Conservation (phyloP, 352 stramenopile genomes). For the Globisporangium emineosum region DNA sequence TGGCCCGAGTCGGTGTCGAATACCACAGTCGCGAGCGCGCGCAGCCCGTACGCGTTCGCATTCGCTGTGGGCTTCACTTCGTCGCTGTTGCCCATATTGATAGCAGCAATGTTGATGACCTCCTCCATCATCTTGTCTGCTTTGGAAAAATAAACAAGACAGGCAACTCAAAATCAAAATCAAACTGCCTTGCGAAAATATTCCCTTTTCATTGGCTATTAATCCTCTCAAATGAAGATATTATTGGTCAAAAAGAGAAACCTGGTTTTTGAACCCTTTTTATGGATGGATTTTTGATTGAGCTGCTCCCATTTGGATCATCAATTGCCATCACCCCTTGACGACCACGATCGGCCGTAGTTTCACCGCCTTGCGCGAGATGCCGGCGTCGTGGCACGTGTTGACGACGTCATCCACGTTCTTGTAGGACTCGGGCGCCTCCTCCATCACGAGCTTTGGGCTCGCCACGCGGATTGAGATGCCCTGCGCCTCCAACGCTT, state of each 20-base stretch:
- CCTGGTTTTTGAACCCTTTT: background rate
- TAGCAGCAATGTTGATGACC: background rate
- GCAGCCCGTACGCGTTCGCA: conserved; percentile 36
- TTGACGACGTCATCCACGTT: background rate
- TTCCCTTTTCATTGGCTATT: background rate
- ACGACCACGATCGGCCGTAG: background rate
- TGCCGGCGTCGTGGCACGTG: background rate
- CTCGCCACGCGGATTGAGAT: background rate
- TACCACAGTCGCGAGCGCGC: conserved; percentile 68
- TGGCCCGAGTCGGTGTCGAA: conserved; percentile 82
- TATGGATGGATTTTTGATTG: background rate
- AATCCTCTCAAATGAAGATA: background rate
- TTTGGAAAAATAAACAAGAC: background rate
- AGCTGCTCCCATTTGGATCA: background rate
- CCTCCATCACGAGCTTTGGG: background rate
- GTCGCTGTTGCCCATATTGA: background rate
- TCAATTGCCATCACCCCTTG: background rate
- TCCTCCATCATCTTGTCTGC: conserved; percentile 6
- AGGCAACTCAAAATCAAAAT: background rate
- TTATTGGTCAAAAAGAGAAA: background rate
- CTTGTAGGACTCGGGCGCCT: background rate
- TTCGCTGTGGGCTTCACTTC: background rate
- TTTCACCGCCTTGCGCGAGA: background rate
- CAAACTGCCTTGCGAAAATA: background rate
- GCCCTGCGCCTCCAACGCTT: background rate